A percentile compares a stretch with the other conserved stretches of the same genome.
Evolutionary conservation across 768 basidiomycete genomes (phyloP).

Genomic region (Boletus eberwhitei): DNA sequence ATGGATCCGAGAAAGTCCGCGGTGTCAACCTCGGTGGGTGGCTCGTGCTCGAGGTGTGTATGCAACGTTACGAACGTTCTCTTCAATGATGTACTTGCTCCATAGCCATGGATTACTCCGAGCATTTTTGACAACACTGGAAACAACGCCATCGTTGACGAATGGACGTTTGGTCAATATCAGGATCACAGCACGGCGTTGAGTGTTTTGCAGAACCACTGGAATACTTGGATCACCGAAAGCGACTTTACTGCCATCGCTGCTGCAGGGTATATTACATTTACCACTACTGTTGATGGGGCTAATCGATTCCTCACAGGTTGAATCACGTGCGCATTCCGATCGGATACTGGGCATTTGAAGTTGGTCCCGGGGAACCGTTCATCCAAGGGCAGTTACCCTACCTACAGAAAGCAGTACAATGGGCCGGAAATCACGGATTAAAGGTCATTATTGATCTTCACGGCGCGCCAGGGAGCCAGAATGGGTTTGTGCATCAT

Average conservation of each 20-base stretch:
- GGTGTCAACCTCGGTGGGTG: slow-evolving; percentile 81
- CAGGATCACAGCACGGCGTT: slow-evolving; percentile 50
- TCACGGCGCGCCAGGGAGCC: slow-evolving; percentile 78
- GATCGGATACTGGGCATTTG: slow-evolving; percentile 90
- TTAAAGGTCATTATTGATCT: slow-evolving; percentile 83
- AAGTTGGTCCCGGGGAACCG: slow-evolving; percentile 73
- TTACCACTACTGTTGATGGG: neutral
- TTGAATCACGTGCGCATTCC: slow-evolving; percentile 82
- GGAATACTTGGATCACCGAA: slow-evolving; percentile 84
- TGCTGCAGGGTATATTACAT: slow-evolving; percentile 56
- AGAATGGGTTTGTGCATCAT: slow-evolving; percentile 59
- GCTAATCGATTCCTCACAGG: slow-evolving; percentile 34
- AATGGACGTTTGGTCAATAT: slow-evolving; percentile 72
- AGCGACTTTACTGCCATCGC: slow-evolving; percentile 73
- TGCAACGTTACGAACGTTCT: neutral
- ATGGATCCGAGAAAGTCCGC: slow-evolving; percentile 69
- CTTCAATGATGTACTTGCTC: slow-evolving; percentile 39
- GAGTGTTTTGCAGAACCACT: slow-evolving; percentile 59
- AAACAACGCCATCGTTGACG: slow-evolving; percentile 60
- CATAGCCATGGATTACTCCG: slow-evolving; percentile 76
- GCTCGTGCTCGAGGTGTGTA: slow-evolving; percentile 50
- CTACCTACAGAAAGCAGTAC: slow-evolving; percentile 62
- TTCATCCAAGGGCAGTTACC: slow-evolving; percentile 74
- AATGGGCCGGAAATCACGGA: slow-evolving; percentile 66
- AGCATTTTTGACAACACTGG: slow-evolving; percentile 62